These are phyloP conservation scores for Phaeotremella fagi DNA, from an alignment of 768 basidiomycete species.

Conservation along the genomic window DNA sequence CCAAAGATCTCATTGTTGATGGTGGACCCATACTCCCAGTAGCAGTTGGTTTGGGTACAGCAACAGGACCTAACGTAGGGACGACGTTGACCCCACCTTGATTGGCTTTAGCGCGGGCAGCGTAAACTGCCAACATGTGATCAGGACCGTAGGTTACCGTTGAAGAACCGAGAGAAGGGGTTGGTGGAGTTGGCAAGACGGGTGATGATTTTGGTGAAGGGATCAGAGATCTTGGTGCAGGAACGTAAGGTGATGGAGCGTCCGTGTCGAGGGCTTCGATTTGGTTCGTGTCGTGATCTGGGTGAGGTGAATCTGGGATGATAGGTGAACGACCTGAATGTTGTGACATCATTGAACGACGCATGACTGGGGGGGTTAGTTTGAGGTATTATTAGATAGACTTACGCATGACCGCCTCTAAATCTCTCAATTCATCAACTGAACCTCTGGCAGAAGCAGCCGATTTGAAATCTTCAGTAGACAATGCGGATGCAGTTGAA, in stretches of 20 bases:
- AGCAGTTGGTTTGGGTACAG: conserved; percentile 12
- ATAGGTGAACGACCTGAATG: conserved; percentile 28
- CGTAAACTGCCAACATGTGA: conserved; percentile 47
- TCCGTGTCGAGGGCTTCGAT: conserved; percentile 28
- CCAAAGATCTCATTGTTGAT: conserved; percentile 27
- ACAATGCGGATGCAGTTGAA: conserved; percentile 19
- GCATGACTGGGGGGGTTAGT: conserved; percentile 12
- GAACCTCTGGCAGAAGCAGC: conserved; percentile 41
- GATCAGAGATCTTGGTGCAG: no score
- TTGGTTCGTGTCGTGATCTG: conserved; percentile 14
- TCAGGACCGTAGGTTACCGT: conserved; percentile 43
- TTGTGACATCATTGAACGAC: conserved; percentile 44
- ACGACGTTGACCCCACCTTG: neutral
- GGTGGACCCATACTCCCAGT: conserved; percentile 3
- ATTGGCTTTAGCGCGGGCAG: conserved; percentile 34
- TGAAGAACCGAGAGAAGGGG: conserved; percentile 8
- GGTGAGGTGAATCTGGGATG: conserved; percentile 9
- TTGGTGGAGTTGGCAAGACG: neutral
- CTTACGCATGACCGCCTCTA: conserved; percentile 44
- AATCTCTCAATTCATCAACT: conserved; percentile 42
- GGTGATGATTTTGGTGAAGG: no score
- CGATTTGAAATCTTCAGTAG: conserved; percentile 35
- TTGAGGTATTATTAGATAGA: neutral
- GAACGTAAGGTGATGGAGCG: conserved; percentile 1
- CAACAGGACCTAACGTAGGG: neutral